These are phyloP conservation scores for Cordyceps pruinosa DNA, from an alignment of 2,329 filamentous ascomycete genomes.

Conservation along the genomic window DNA sequence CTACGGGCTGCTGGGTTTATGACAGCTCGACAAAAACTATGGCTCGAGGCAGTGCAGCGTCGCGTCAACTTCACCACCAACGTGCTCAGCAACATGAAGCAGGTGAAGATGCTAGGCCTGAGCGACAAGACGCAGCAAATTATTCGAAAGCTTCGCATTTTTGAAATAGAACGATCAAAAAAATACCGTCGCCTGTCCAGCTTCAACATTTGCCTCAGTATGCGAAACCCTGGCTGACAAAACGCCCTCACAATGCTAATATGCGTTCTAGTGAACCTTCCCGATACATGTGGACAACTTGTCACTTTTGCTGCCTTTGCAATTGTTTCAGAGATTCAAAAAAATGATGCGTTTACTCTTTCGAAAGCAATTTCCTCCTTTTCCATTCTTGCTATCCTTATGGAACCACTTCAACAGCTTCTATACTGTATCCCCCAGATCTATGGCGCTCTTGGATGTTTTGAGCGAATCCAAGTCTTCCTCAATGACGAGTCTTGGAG, in stretches of 20 bases:
- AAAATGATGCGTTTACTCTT: slow-evolving; percentile 3
- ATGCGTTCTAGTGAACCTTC: not conserved
- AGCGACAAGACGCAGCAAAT: slow-evolving; percentile 1
- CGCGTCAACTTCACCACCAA: slow-evolving; percentile 12
- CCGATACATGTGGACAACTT: not conserved
- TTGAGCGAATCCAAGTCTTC: slow-evolving; percentile 10
- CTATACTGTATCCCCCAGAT: not conserved
- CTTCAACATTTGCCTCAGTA: slow-evolving; percentile 11
- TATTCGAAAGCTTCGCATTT: not conserved
- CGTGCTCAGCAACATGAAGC: slow-evolving; percentile 3
- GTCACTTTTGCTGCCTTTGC: slow-evolving; percentile 9
- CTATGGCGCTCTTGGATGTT: slow-evolving; percentile 3
- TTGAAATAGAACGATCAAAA: slow-evolving; percentile 7
- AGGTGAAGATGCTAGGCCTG: slow-evolving; percentile 8
- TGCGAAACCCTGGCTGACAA: not conserved
- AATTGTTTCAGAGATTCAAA: not conserved
- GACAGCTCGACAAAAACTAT: not conserved
- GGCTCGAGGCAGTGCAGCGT: slow-evolving; percentile 10
- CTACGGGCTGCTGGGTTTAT: not conserved
- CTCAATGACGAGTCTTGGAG: slow-evolving; percentile 2
- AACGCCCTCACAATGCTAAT: not conserved
- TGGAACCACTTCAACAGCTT: slow-evolving; percentile 4
- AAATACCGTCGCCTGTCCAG: slow-evolving; percentile 9
- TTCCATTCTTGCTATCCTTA: not conserved
- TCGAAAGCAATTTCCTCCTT: slow-evolving; percentile 12